Percentiles rank a stretch among this genome's conserved stretches.
Conservation (phyloP, 352 stramenopile species). For the Phytophthora rubi region DNA sequence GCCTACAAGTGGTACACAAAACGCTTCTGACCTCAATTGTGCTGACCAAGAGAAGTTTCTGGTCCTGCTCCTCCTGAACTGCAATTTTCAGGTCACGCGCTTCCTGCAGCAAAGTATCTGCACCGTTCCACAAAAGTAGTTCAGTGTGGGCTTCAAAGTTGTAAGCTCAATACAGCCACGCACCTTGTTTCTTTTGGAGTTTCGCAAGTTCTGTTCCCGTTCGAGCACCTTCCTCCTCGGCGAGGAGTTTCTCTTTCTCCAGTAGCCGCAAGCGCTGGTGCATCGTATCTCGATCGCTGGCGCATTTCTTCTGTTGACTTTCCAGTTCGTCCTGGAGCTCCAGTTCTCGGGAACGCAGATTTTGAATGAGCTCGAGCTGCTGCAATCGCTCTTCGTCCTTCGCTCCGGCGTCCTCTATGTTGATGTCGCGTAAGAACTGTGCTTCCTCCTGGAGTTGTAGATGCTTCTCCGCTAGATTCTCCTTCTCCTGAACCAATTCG, state of each 20-base stretch:
- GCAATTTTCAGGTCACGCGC: constrained; percentile 7
- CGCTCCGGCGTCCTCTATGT: constrained; percentile 49
- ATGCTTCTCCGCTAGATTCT: constrained; percentile 47
- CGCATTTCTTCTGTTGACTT: constrained; percentile 67
- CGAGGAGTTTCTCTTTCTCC: constrained; percentile 63
- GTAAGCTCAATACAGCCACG: background rate
- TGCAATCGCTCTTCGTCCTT: constrained; percentile 66
- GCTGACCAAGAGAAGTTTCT: constrained; percentile 25
- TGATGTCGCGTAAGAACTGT: constrained; percentile 61
- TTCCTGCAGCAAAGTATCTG: constrained; percentile 23
- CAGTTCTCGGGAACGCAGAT: constrained; percentile 49
- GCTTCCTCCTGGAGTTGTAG: constrained; percentile 59
- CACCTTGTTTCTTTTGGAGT: constrained; percentile 47
- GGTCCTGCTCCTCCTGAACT: constrained; percentile 27
- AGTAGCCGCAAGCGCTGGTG: constrained; percentile 58
- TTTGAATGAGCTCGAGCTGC: constrained; percentile 66
- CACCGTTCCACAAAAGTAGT: background rate
- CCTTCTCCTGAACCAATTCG: constrained; percentile 60
- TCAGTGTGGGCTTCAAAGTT: background rate
- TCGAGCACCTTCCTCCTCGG: constrained; percentile 42
- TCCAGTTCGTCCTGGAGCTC: constrained; percentile 65
- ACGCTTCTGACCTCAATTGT: constrained; percentile 22
- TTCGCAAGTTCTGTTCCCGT: constrained; percentile 24
- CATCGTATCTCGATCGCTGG: constrained; percentile 47
- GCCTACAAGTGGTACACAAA: background rate